phyloP scores from a whole-genome alignment of 2,329 filamentous ascomycete species.

The Neonectria coccinea region DNA sequence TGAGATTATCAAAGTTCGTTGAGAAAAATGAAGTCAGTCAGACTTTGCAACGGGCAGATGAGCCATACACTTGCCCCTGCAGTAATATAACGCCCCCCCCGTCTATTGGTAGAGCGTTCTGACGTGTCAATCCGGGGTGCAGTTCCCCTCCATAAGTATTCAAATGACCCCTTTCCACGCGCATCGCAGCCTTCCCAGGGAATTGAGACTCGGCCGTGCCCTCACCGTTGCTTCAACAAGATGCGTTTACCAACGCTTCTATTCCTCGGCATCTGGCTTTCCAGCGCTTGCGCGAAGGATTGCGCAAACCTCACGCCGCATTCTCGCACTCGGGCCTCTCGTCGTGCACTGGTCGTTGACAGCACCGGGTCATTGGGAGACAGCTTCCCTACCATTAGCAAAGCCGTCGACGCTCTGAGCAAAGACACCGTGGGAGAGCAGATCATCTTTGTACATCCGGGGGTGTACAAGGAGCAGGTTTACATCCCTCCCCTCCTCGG shows the following conservation, averaged over 20 bases:
- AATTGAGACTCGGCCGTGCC: not conserved
- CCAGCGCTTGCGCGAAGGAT: not conserved
- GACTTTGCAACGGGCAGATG: not conserved
- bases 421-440: not conserved
- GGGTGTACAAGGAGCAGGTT: slow-evolving; percentile 9
- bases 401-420: slow-evolving; percentile 4
- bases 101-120: slow-evolving; percentile 8
- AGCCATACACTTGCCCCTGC: not conserved
- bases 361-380: not conserved
- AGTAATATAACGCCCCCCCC: not conserved
- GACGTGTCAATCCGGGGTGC: not conserved
- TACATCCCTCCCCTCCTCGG: slow-evolving; percentile 9
- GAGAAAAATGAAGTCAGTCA: not conserved
- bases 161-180: not conserved
- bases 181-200: not conserved
- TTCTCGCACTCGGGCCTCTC: slow-evolving; percentile 2
- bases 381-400: slow-evolving; percentile 1
- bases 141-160: not conserved
- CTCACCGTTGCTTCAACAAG: not conserved
- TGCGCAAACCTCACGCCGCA: not conserved
- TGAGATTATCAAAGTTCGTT: not conserved
- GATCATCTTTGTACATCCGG: slow-evolving; percentile 8
- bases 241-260: not conserved
- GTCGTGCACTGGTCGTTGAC: slow-evolving; percentile 2
- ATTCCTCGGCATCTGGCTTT: not conserved